Base-by-base conservation (phyloP, 257 asterid species). In the Solanum clarkiae region DNA sequence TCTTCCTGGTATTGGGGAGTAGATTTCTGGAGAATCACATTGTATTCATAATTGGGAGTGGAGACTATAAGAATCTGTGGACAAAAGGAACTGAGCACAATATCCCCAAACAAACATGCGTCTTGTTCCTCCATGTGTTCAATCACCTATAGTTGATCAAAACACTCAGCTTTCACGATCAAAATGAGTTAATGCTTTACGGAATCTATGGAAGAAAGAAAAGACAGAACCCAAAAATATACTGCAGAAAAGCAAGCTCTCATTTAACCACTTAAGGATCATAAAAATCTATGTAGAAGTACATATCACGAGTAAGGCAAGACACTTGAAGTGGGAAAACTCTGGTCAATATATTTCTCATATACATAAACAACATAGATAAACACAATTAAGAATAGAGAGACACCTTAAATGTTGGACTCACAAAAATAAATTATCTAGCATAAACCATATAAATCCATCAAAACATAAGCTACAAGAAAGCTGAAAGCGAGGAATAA, bases 71-170 rank as follows among this genome's bases (percentile, higher is more conserved):
- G 97, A 89, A 94, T 88, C 89, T 85, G 91, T 29, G 99, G 99
- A 66, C 94, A 85, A 85, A 93, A 93, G 68, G 91, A 87, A 79
- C 90, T 83, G 66, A 96, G 97, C 59, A 90, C 98, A 71, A 93
- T 87, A 51, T 96, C 90, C 32, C 99, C 98, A 70, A 96, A 96
- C 75, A 88, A 88, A 87, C 91, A 71, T 12, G 99, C 99, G 10
- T 95, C 95, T 47, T 94, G 90, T 89, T 95, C 99, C 93, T 94
- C 97, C 97, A 96, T 92, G 70, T 96, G 99, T 87, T 96, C 99
- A 84, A 96, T 95, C 86, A 96, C 99, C 99, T 96, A 57, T 12
- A 18, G 49, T 83, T 69, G 82, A 84, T 49, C 84, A 87, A 54
- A 88, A 77, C 47, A 17, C 65, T 13, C 49, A 22, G 55, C 74